Conservation (phyloP, 2,329 filamentous ascomycete species). For the Arthrobotrys entomopaga region DNA sequence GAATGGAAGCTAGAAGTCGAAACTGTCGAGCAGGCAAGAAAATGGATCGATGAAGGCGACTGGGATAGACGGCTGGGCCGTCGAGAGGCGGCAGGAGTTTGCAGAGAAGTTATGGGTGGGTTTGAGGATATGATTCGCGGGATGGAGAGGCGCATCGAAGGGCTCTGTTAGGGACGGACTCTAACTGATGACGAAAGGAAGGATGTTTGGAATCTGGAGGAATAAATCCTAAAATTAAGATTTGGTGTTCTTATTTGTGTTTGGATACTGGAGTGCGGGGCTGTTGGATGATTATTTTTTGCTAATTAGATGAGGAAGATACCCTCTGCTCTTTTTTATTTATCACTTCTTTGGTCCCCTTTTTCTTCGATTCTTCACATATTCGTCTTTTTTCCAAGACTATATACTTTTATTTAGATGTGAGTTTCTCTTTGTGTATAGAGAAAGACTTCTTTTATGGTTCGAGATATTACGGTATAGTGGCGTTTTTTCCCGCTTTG, state of each 20-base stretch:
- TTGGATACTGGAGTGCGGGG: conserved; percentile 27
- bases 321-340: conserved; percentile 45
- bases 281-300: conserved; percentile 21
- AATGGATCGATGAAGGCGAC: conserved; percentile 81
- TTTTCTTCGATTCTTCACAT: conserved; percentile 22
- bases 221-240: conserved; percentile 17
- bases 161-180: conserved; percentile 66
- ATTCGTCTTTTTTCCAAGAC: conserved; percentile 25
- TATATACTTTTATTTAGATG: conserved; percentile 38
- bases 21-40: conserved; percentile 80
- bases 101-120: conserved; percentile 86
- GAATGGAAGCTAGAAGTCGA: conserved; percentile 88
- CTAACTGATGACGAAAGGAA: conserved; percentile 57
- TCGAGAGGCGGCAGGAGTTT: conserved; percentile 84
- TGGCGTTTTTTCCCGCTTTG: conserved; percentile 45
- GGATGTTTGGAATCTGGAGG: conserved; percentile 43
- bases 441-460: conserved; percentile 23
- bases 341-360: conserved; percentile 24
- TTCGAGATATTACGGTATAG: conserved; percentile 21
- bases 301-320: conserved; percentile 44
- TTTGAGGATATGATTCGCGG: conserved; percentile 90
- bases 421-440: conserved; percentile 41
- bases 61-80: conserved; percentile 81
- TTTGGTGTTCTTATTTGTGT: conserved; percentile 17
- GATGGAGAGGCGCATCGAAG: conserved; percentile 79